Evolutionary conservation across 2,329 filamentous ascomycete species (phyloP).

Genomic region (Talaromyces sp.): DNA sequence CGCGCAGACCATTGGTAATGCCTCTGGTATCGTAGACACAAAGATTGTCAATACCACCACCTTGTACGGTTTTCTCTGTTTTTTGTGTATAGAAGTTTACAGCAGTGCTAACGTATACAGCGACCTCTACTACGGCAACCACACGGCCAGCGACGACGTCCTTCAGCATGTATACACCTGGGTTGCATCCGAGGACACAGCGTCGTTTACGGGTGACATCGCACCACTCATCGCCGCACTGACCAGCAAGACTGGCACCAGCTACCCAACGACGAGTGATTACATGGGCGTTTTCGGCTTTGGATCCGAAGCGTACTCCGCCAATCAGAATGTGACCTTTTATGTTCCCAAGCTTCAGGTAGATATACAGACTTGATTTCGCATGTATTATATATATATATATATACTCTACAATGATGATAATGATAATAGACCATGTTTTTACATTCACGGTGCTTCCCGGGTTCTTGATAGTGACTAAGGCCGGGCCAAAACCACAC

Average conservation of each 20-base stretch:
- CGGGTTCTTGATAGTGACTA: neutral
- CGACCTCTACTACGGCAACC: constrained; percentile 9
- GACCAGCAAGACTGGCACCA: constrained; percentile 28
- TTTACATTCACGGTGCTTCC: too few species aligned
- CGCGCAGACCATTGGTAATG: constrained; percentile 50
- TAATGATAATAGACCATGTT: constrained; percentile 5
- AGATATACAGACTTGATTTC: constrained; percentile 24
- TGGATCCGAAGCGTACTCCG: constrained; percentile 51
- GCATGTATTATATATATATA: constrained; percentile 1
- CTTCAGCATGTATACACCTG: constrained; percentile 47
- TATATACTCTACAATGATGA: neutral
- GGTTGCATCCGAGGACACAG: constrained; percentile 37
- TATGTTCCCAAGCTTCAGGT: constrained; percentile 37
- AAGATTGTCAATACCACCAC: constrained; percentile 39
- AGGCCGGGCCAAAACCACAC: constrained; percentile 7
- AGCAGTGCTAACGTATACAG: neutral
- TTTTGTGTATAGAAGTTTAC: neutral
- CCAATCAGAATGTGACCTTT: constrained; percentile 49
- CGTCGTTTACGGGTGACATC: constrained; percentile 49
- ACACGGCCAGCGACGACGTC: neutral
- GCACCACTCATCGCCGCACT: constrained; percentile 41
- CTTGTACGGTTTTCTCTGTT: constrained; percentile 4
- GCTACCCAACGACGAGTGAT: constrained; percentile 41
- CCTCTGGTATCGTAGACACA: constrained; percentile 30
- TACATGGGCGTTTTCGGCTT: constrained; percentile 54